phyloP scores from a whole-genome alignment of 1,139 yeast genomes.

The Saccharomycopsis hybrid region DNA sequence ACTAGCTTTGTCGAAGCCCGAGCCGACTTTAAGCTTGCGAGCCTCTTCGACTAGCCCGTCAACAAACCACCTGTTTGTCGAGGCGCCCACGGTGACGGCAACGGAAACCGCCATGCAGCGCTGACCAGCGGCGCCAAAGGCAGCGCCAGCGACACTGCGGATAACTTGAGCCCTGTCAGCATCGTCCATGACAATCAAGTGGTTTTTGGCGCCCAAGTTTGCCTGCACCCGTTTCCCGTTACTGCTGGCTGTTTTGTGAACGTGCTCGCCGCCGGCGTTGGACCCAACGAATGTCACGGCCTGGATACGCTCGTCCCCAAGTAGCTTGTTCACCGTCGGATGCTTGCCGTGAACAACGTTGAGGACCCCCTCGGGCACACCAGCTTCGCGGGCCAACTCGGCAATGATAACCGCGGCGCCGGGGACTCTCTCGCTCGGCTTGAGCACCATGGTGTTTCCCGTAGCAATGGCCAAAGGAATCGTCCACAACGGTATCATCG shows the following conservation, averaged over 20 bases:
- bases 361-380: constrained; percentile 71
- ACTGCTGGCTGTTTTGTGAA: constrained; percentile 55
- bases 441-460: constrained; percentile 70
- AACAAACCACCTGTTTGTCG: constrained; percentile 46
- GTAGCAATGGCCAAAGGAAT: constrained; percentile 70
- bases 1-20: constrained; percentile 53
- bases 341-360: constrained; percentile 74
- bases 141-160: constrained; percentile 64
- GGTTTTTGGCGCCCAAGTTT: constrained; percentile 70
- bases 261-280: constrained; percentile 66
- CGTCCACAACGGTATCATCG: constrained; percentile 84
- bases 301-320: constrained; percentile 71
- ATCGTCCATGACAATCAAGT: constrained; percentile 62
- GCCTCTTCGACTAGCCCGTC: constrained; percentile 54
- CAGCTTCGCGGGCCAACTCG: constrained; percentile 68
- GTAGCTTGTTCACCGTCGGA: constrained; percentile 65
- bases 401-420: constrained; percentile 77
- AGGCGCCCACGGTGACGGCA: constrained; percentile 61
- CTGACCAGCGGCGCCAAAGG: constrained; percentile 79
- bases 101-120: constrained; percentile 76
- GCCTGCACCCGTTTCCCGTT: constrained; percentile 72
- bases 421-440: constrained; percentile 76
- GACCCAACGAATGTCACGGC: constrained; percentile 76
- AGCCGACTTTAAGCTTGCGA: constrained; percentile 48
- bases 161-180: constrained; percentile 58